These are phyloP conservation scores for Boletus vermiculosoides DNA, from an alignment of 768 basidiomycete genomes.

Conservation along the genomic window DNA sequence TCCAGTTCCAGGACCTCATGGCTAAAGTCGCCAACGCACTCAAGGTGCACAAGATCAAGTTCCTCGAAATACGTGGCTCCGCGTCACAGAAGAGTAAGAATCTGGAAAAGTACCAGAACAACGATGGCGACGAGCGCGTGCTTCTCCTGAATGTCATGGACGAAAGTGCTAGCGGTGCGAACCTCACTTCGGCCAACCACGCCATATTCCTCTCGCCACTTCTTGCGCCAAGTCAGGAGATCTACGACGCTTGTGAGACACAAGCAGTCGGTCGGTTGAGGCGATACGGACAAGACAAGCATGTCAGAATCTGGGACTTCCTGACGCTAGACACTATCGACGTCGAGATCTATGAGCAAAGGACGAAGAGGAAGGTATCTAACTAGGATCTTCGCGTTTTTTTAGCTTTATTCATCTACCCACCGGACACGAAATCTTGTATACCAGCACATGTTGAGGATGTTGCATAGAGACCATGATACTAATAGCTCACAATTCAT, in stretches of 20 bases:
- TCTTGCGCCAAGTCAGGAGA: constrained; percentile 76
- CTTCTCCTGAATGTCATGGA: constrained; percentile 91
- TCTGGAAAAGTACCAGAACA: constrained; percentile 83
- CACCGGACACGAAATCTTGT: constrained; percentile 12
- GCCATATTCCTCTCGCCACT: constrained; percentile 94
- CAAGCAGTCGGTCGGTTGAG: constrained; percentile 83
- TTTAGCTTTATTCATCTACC: constrained; percentile 3
- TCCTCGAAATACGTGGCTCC: constrained; percentile 78
- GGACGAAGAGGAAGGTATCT: constrained; percentile 27
- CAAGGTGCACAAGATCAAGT: constrained; percentile 64
- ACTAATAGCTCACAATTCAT: background rate
- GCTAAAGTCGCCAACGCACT: constrained; percentile 88
- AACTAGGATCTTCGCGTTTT: constrained; percentile 20
- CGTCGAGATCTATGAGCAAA: constrained; percentile 72
- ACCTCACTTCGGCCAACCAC: constrained; percentile 90
- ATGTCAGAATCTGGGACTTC: constrained; percentile 81
- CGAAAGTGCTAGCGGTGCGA: constrained; percentile 91
- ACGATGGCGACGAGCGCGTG: constrained; percentile 71
- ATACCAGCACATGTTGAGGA: background rate
- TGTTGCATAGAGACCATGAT: background rate
- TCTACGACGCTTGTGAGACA: constrained; percentile 80
- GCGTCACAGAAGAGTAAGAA: constrained; percentile 77
- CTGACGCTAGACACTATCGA: constrained; percentile 88
- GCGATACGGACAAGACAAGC: constrained; percentile 79
- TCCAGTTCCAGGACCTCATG: constrained; percentile 95